phyloP scores from a whole-genome alignment of 768 basidiomycete genomes.

The Amanita rimosa region DNA sequence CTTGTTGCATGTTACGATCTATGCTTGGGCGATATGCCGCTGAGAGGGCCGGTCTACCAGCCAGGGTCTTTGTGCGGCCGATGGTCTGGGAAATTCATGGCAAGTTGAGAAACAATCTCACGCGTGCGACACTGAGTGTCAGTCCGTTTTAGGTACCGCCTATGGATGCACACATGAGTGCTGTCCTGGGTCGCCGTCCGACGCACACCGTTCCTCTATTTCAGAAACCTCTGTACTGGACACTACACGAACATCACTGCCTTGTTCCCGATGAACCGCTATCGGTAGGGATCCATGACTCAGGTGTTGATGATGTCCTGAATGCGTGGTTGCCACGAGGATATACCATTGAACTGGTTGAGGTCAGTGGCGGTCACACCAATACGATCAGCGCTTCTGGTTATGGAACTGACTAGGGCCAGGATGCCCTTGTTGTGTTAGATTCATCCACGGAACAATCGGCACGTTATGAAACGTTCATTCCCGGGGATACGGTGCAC shows the following conservation, averaged over 20 bases:
- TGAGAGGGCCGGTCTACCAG: conserved; percentile 30
- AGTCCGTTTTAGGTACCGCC: conserved; percentile 11
- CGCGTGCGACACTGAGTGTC: not conserved
- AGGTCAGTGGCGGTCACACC: conserved; percentile 17
- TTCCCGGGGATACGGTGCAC: conserved; percentile 24
- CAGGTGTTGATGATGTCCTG: conserved; percentile 30
- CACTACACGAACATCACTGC: conserved; percentile 36
- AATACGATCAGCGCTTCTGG: not conserved
- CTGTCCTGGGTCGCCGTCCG: conserved; percentile 13
- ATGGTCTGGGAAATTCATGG: conserved; percentile 37
- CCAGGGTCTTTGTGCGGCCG: conserved; percentile 31
- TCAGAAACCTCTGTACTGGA: conserved; percentile 28
- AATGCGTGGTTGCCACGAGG: conserved; percentile 38
- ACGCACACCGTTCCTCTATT: conserved; percentile 15
- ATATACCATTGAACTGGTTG: conserved; percentile 17
- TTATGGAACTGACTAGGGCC: conserved; percentile 3
- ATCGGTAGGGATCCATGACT: conserved; percentile 19
- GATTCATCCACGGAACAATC: conserved; percentile 27
- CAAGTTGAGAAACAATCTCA: conserved; percentile 14
- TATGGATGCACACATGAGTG: conserved; percentile 12
- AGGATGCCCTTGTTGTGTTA: conserved; percentile 31
- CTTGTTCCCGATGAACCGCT: conserved; percentile 26
- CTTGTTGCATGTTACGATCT: conserved; percentile 30
- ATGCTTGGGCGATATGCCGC: conserved; percentile 20
- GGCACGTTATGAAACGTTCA: conserved; percentile 34